These are phyloP conservation scores for Dimargaris xerosporica DNA, from an alignment of 192 early-diverging fungal genomes.

Conservation along the genomic window DNA sequence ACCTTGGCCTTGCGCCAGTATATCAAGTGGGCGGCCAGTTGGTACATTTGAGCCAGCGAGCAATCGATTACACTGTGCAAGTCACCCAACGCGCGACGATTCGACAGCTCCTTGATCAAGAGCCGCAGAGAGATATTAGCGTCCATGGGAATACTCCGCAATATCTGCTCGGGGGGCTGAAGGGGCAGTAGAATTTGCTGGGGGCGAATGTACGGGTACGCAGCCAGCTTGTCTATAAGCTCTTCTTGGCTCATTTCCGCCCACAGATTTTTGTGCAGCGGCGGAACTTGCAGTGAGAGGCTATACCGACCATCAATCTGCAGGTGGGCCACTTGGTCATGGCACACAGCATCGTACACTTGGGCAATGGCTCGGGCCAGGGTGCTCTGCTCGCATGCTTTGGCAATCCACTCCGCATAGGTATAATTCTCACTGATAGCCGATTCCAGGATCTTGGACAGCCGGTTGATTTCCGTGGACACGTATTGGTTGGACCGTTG, in stretches of 20 bases:
- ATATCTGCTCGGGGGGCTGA: conserved; percentile 65
- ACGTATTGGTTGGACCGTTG: not conserved
- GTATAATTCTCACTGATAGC: not conserved
- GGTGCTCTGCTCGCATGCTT: not conserved
- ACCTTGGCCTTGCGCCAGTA: conserved; percentile 89
- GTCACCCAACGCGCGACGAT: conserved; percentile 41
- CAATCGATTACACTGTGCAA: conserved; percentile 73
- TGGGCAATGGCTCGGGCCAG: conserved; percentile 2
- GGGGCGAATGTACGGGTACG: conserved; percentile 61
- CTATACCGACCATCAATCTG: not conserved
- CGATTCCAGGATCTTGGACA: not conserved
- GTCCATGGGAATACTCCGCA: conserved; percentile 64
- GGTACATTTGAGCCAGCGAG: conserved; percentile 85
- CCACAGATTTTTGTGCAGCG: conserved; percentile 5
- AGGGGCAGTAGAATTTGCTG: conserved; percentile 75
- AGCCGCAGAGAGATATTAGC: conserved; percentile 75
- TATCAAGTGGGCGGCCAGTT: conserved; percentile 77
- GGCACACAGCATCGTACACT: conserved; percentile 1
- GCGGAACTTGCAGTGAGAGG: conserved; percentile 2
- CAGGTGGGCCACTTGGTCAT: not conserved
- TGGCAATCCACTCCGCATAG: not conserved
- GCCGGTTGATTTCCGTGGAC: not conserved
- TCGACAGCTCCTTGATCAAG: conserved; percentile 45
- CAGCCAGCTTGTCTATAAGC: not conserved
- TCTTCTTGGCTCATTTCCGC: not conserved